Evolutionary conservation across 306 rosid genomes (phyloP), one percentile per base, ranked within the genome.

Genomic region (Urtica urens): DNA sequence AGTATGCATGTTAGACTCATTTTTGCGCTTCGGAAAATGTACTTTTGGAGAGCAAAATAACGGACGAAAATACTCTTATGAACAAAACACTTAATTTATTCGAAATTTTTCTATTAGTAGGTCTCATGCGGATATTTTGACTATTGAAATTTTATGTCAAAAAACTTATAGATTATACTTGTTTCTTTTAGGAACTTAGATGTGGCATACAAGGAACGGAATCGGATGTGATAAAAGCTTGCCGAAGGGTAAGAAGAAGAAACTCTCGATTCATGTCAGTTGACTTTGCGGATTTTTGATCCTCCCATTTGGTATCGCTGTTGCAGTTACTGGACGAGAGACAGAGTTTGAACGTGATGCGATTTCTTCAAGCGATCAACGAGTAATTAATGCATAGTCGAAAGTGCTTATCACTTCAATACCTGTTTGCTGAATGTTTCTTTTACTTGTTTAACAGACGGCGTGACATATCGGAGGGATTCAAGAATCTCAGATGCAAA

Each of bases 271-370:
- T 3, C 7, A 1, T 29, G 23, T 18, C 2, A 27, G 23, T 20
- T 22, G 10, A 38, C 47, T 8, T 11, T 19, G 14, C 15, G 16
- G 7, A 19, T 26, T 23, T 20, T 51, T 3, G 48, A 29, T 49
- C 25, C 40, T 51, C 62, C 55, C 55, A 38, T 60, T 40, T 39
- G 22, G n/a, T 59, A 45, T 51, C 48, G 11, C 40, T n/a, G 23
- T 57, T 68, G 38, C 82, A 85, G 93, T 78, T 85, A 49, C 70
- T 81, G 63, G 95, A 81, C 53, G 95, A 85, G 64, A 81, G 93
- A 51, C 82, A 85, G 53, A 73, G 95, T 67, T 71, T 56, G 69
- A 85, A 85, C 38, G 95, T 85, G 47, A 71, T 81, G 87, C 93
- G 95, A 37, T 81, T 78, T 66, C 84, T 85, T 67, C 82, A 73